Base-by-base conservation (phyloP, 2,329 filamentous ascomycete genomes). In the Fulvia fulva region DNA sequence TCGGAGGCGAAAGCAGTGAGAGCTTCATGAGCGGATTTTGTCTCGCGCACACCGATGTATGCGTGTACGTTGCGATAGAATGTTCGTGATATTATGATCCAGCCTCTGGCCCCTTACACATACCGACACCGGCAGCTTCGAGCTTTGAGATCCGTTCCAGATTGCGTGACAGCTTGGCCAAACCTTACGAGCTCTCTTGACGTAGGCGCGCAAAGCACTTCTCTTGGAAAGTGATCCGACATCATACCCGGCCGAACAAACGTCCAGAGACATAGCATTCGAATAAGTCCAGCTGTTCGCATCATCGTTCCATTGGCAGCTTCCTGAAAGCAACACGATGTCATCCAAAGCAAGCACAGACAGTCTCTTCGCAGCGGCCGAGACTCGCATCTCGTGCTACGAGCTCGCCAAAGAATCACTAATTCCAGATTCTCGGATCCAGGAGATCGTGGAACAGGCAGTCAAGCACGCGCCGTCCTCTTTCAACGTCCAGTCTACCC, bases 401-500 rank as follows among this genome's bases (percentile, higher is more conserved):
- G 59, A 61, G 22, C 61, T 71, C 55, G 61, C 61, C 79, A 84
- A 85, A 78, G 74, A 75, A 71, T 87, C 88, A 71, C 87, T 87
- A 74, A 81, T 83, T 71, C 76, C 81, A 80, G 91, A 91, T 78
- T 74, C 78, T 52, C 83, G 91, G 70, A 79, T 91, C 74, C 76
- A 82, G 67, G 82, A 88, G 66, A 83, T 91, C 70, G 81, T 76
- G 54, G 73, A 78, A 59, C 69, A 78, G 59, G 80, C 84, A 55
- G 78, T 93, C 64, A 79, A 84, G 59, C 81, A 91, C 75, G 80
- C 87, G 1, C 91, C 91, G 47, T 88, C 85, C 52, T 86, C 87
- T 63, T 96, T 96, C 86, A 96, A 96, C 84, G 88, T 85, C 45
- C 91, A 96, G 79, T 85, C 84, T 67, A 88, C 89, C 66, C 87